These are phyloP conservation scores for Backusella morwellensis DNA, from an alignment of 192 early-diverging fungal species.

Conservation along the genomic window DNA sequence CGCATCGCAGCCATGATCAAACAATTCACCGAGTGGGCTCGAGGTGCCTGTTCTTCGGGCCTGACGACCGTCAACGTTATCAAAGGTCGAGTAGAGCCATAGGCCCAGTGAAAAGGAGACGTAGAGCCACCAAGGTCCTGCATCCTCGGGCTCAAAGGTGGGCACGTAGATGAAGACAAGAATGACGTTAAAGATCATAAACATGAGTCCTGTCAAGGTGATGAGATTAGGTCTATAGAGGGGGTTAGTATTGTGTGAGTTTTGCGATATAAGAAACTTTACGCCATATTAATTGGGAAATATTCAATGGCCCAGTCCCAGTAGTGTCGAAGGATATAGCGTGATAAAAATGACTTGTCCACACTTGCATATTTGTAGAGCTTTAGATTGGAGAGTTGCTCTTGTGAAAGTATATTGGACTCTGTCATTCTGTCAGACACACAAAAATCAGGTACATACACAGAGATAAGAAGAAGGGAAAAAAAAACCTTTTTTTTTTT, in stretches of 20 bases:
- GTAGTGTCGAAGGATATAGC: conserved; percentile 76
- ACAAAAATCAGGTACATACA: background rate
- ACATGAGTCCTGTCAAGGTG: conserved; percentile 80
- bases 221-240: conserved; percentile 74
- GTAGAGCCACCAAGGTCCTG: conserved; percentile 75
- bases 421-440: background rate
- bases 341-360: conserved; percentile 75
- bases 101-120: conserved; percentile 73
- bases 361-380: conserved; percentile 84
- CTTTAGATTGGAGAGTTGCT: conserved; percentile 54
- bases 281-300: conserved; percentile 88
- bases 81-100: conserved; percentile 86
- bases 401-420: conserved; percentile 11
- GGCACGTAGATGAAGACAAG: conserved; percentile 70
- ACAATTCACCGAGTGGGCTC: conserved; percentile 90
- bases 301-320: conserved; percentile 84
- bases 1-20: conserved; percentile 79
- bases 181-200: conserved; percentile 72
- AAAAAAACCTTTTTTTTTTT: background rate
- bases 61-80: conserved; percentile 94
- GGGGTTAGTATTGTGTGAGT: background rate
- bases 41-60: conserved; percentile 84
- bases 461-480: background rate
- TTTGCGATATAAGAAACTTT: background rate
- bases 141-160: conserved; percentile 57